A percentile compares a stretch with the other conserved stretches of the same genome.
Conservation (phyloP, 805 yeast species). For the Ogataea saltuana region DNA sequence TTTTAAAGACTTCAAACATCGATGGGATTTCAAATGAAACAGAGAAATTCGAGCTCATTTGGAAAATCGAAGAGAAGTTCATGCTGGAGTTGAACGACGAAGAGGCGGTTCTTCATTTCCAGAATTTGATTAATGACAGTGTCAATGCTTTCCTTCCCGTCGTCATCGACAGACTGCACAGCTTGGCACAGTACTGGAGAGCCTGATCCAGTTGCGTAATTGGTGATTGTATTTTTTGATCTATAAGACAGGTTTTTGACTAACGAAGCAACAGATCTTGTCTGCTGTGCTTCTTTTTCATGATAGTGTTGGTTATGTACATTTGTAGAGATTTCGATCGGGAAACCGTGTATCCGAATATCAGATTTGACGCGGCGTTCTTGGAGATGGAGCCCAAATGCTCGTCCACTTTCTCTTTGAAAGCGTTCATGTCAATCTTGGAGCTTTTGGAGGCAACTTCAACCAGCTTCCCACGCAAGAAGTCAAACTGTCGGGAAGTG, state of each 20-base stretch:
- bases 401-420: conserved; percentile 16
- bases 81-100: conserved; percentile 92
- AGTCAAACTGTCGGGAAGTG: conserved; percentile 27
- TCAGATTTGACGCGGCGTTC: conserved; percentile 31
- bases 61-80: conserved; percentile 91
- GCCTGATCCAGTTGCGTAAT: too few species aligned
- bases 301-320: conserved; percentile 27
- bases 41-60: conserved; percentile 84
- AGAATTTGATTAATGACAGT: conserved; percentile 88
- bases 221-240: not conserved
- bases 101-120: conserved; percentile 94
- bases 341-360: conserved; percentile 34
- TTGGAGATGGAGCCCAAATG: conserved; percentile 24
- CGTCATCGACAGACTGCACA: conserved; percentile 92
- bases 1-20: conserved; percentile 50
- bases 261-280: conserved; percentile 12
- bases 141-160: conserved; percentile 92
- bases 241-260: too few species aligned
- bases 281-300: conserved; percentile 27
- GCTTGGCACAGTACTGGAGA: conserved; percentile 97
- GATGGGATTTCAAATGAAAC: conserved; percentile 39
- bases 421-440: conserved; percentile 25
- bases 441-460: conserved; percentile 23
- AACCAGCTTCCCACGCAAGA: conserved; percentile 17
- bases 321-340: conserved; percentile 29